Evolutionary conservation across 1,284 basidiomycete species (phyloP).

Genomic region (Leucoagaricus sp.): DNA sequence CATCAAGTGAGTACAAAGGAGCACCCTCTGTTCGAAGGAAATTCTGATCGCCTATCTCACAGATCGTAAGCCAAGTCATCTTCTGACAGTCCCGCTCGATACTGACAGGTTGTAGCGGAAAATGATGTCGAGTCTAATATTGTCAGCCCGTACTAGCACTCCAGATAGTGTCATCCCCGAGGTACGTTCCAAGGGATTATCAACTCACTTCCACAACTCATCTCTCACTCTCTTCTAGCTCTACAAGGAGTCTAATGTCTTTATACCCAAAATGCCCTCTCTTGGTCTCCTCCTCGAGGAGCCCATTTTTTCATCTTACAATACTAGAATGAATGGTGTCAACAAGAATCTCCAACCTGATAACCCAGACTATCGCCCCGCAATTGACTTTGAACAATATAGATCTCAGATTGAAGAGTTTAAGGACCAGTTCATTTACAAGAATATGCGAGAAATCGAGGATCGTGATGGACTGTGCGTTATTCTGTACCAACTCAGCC

Average conservation of each 20-base stretch:
- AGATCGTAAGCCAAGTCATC: slow-evolving; percentile 29
- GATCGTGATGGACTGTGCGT: slow-evolving; percentile 76
- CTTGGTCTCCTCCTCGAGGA: slow-evolving; percentile 94
- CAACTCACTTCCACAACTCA: background rate
- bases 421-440: slow-evolving; percentile 84
- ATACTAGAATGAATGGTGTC: slow-evolving; percentile 56
- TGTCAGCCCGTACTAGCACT: slow-evolving; percentile 76
- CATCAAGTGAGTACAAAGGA: slow-evolving; percentile 69
- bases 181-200: slow-evolving; percentile 43
- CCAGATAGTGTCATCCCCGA: slow-evolving; percentile 75
- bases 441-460: slow-evolving; percentile 83
- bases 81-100: background rate
- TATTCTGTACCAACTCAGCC: slow-evolving; percentile 10
- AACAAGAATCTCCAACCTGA: slow-evolving; percentile 59
- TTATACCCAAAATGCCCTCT: slow-evolving; percentile 96
- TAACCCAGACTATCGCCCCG: slow-evolving; percentile 59
- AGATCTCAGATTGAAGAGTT: slow-evolving; percentile 71
- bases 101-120: slow-evolving; percentile 69
- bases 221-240: slow-evolving; percentile 41
- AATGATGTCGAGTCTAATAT: slow-evolving; percentile 91
- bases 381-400: slow-evolving; percentile 74
- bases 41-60: background rate
- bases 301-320: slow-evolving; percentile 87
- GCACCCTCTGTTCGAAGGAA: background rate
- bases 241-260: slow-evolving; percentile 75